Conservation (phyloP, 768 basidiomycete species). For the Boletus reticulatus region DNA sequence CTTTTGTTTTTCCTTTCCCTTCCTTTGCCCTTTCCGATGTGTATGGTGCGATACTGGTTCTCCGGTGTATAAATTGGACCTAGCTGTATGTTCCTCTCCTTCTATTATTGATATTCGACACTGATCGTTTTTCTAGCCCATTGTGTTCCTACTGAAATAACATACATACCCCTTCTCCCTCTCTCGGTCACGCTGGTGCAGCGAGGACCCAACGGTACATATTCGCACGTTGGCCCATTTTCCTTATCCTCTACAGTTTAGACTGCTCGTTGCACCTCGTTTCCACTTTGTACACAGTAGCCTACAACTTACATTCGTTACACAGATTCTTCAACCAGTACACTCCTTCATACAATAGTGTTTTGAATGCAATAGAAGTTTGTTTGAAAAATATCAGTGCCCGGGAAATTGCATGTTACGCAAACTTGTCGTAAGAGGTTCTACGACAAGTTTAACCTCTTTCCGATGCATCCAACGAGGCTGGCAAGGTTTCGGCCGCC, state of each 20-base stretch:
- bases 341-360: slow-evolving; percentile 22
- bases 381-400: slow-evolving; percentile 1
- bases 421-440: too few species aligned
- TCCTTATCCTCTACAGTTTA: slow-evolving; percentile 10
- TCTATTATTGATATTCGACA: background rate
- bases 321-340: slow-evolving; percentile 21
- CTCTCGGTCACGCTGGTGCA: slow-evolving; percentile 13
- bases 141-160: slow-evolving; percentile 27
- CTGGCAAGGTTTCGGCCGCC: slow-evolving; percentile 5
- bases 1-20: background rate
- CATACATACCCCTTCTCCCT: slow-evolving; percentile 29
- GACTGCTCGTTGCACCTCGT: slow-evolving; percentile 22
- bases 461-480: background rate
- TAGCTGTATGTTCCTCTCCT: slow-evolving; percentile 17
- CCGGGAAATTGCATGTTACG: too few species aligned
- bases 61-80: slow-evolving; percentile 30
- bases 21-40: slow-evolving; percentile 16
- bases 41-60: slow-evolving; percentile 34
- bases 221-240: slow-evolving; percentile 19
- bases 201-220: slow-evolving; percentile 20
- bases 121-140: slow-evolving; percentile 17
- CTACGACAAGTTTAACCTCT: too few species aligned
- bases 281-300: slow-evolving; percentile 15
- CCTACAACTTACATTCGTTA: slow-evolving; percentile 25
- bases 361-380: slow-evolving; percentile 3